Conservation (phyloP, 495 filamentous ascomycete genomes). For the Neurospora tetrasperma region DNA sequence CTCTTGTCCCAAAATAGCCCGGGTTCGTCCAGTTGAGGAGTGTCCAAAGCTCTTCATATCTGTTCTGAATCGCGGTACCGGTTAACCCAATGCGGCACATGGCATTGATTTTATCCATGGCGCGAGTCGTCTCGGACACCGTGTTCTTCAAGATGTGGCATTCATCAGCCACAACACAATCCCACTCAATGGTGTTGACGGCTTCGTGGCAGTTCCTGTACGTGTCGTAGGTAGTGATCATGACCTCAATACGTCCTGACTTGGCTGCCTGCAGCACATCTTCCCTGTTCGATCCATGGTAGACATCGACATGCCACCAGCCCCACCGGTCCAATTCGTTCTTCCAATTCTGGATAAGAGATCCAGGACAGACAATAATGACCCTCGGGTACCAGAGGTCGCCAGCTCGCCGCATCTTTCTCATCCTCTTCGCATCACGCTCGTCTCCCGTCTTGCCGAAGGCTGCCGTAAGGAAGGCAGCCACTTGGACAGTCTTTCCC, state of each 20-base stretch:
- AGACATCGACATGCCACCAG: constrained; percentile 85
- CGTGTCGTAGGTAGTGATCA: constrained; percentile 89
- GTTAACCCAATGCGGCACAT: constrained; percentile 90
- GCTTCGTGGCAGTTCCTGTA: constrained; percentile 66
- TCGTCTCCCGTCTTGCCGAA: constrained; percentile 95
- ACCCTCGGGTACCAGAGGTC: constrained; percentile 76
- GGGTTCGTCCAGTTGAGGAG: constrained; percentile 96
- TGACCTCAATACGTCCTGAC: constrained; percentile 68
- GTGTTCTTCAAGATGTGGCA: constrained; percentile 87
- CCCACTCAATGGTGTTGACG: constrained; percentile 85
- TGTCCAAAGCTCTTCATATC: constrained; percentile 96
- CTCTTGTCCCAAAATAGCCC: constrained; percentile 67
- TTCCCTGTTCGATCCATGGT: constrained; percentile 67
- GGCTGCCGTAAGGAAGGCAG: constrained; percentile 82
- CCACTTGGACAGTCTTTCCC: constrained; percentile 95
- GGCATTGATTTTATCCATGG: constrained; percentile 87
- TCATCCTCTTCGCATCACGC: constrained; percentile 80
- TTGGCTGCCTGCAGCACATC: constrained; percentile 62
- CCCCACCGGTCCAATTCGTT: constrained; percentile 82
- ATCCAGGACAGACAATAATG: constrained; percentile 81
- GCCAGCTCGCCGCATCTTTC: constrained; percentile 61
- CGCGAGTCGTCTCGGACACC: constrained; percentile 63
- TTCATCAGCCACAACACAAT: constrained; percentile 94
- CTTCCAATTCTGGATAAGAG: constrained; percentile 82
- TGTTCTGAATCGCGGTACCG: constrained; percentile 95